Conservation (phyloP, 345 rosid species). For the Populus ilicifolia region DNA sequence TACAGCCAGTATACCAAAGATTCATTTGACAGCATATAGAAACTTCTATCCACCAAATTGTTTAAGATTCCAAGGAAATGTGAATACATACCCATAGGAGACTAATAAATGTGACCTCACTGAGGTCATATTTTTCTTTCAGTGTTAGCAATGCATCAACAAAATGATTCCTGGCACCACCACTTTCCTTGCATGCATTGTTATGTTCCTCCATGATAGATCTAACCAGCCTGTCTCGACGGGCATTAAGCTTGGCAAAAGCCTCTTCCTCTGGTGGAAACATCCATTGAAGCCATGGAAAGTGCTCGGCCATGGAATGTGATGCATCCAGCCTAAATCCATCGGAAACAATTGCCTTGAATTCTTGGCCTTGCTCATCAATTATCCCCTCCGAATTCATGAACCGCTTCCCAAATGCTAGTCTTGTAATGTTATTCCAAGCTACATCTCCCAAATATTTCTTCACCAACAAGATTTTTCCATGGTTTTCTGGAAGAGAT, state of each 20-base stretch:
- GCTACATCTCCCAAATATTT: conserved; percentile 80
- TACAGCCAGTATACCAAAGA: no score
- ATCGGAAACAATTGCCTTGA: conserved; percentile 69
- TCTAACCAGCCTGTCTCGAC: conserved; percentile 65
- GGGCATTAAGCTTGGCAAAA: conserved; percentile 64
- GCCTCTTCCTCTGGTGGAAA: conserved; percentile 76
- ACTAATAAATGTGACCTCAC: conserved; percentile 85
- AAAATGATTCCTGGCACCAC: conserved; percentile 54
- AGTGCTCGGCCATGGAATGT: conserved; percentile 75
- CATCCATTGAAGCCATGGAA: conserved; percentile 92
- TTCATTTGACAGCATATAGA: no score
- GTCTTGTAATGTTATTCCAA: conserved; percentile 89
- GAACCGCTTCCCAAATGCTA: conserved; percentile 90
- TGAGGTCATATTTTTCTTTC: conserved; percentile 76
- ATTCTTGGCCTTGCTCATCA: conserved; percentile 82
- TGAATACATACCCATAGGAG: conserved; percentile 62
- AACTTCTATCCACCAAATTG: no score
- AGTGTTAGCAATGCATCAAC: conserved; percentile 81
- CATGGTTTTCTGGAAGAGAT: conserved; percentile 41
- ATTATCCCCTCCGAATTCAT: conserved; percentile 63
- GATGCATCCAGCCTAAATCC: conserved; percentile 78
- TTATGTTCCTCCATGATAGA: conserved; percentile 91
- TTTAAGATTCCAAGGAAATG: no score
- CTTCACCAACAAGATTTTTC: conserved; percentile 49
- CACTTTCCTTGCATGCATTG: conserved; percentile 51